Percentiles rank a stretch among this genome's conserved stretches.
phyloP scores from a whole-genome alignment of 257 asterid genomes.

The Cordia subcordata region DNA sequence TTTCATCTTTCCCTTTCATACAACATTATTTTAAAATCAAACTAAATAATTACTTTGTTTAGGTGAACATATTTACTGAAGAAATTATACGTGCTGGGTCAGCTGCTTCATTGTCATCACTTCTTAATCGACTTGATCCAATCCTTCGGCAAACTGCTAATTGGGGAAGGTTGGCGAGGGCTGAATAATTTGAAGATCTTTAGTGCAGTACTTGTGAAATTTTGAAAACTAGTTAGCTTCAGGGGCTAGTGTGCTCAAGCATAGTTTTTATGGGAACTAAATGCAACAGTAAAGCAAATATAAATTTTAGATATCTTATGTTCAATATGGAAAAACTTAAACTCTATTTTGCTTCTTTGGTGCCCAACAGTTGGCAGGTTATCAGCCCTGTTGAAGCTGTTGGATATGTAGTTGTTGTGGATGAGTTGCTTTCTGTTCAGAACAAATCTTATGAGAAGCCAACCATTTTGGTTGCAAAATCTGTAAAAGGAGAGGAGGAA shows the following conservation, averaged over 20 bases:
- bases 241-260: too few relatives aligned
- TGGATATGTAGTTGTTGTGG: conserved; percentile 76
- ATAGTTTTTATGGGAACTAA: too few relatives aligned
- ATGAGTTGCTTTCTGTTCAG: conserved; percentile 75
- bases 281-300: too few relatives aligned
- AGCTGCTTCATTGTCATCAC: conserved; percentile 91
- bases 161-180: conserved; percentile 68
- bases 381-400: conserved; percentile 91
- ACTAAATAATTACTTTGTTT: conserved; percentile 21
- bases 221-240: too few relatives aligned
- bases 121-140: conserved; percentile 92
- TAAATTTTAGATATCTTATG: too few relatives aligned
- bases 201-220: not conserved
- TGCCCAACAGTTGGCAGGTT: conserved; percentile 86
- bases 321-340: too few relatives aligned
- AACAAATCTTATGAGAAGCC: conserved; percentile 55
- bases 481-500: conserved; percentile 85
- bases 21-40: too few relatives aligned
- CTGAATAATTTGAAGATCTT: not conserved
- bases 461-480: conserved; percentile 69
- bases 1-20: not conserved
- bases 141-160: conserved; percentile 86
- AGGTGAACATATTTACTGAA: conserved; percentile 91
- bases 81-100: conserved; percentile 95
- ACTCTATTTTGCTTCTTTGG: not conserved